Base-by-base conservation (phyloP, 1,139 yeast species). In the Zygoascus hellenicus region DNA sequence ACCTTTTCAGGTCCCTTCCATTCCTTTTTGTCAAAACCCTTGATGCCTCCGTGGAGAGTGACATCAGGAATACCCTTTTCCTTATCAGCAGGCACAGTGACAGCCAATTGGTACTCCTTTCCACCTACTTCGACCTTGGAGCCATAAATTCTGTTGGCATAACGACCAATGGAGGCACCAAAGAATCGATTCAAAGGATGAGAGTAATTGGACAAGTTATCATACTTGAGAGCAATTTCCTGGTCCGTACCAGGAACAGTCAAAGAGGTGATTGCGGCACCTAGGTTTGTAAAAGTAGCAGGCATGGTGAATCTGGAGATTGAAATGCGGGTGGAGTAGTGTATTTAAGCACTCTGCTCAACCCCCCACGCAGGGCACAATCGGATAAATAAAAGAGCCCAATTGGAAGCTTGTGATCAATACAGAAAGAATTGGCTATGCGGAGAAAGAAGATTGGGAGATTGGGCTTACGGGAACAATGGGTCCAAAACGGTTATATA, bases 131-230 rank as follows among this genome's bases (percentile, higher is more conserved):
- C 53, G 54, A 79, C 69, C 46, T 60, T 55, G 19, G 78, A 82
- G 28, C 69, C 68, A 30, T 71, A 66, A 48, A 81, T 74, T 53
- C 88, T 69, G 62, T 81, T 81, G 48, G 86, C 85, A 49, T 69
- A 75, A 47, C 87, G 71, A 19, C 88, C 88, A 34, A 80, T 74
- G 16, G 83, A 76, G 34, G 83, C 76, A 35, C 85, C 86, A 51
- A 80, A 71, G 59, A 68, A 80, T 15, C 80, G 78, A 58, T 77
- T 74, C 30, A 67, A 30, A n/a, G 54, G 53, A 26, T 46, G 42
- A 34, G 46, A 40, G 49, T 61, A 61, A 50, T 61, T 57, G 42
- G 50, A 54, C 42, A 40, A 45, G 49, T 60, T 59, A 39, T 56
- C 54, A 45, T 59, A 60, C 38, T 53, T 51, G 19, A 57, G 48